These are phyloP conservation scores for Suillus lakei DNA, from an alignment of 768 basidiomycete genomes.

Conservation along the genomic window DNA sequence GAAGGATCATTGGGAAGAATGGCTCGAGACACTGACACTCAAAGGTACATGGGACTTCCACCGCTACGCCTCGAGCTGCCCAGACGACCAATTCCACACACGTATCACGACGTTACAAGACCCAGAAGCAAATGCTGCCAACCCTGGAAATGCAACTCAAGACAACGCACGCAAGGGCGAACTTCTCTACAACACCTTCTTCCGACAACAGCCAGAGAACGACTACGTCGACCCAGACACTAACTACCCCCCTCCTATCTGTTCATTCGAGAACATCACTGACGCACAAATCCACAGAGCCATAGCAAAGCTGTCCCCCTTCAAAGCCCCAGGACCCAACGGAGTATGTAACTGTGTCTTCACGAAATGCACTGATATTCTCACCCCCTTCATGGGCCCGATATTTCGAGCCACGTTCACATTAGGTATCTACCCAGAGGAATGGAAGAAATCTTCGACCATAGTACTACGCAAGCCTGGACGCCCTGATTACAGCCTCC, in stretches of 20 bases:
- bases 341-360: slow-evolving; percentile 39
- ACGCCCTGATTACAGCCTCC: slow-evolving; percentile 34
- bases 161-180: slow-evolving; percentile 22
- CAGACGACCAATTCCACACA: slow-evolving; percentile 16
- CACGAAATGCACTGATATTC: slow-evolving; percentile 23
- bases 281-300: slow-evolving; percentile 30
- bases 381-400: slow-evolving; percentile 28
- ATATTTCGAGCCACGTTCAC: slow-evolving; percentile 37
- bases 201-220: slow-evolving; percentile 17
- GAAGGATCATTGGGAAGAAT: slow-evolving; percentile 26
- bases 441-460: slow-evolving; percentile 34
- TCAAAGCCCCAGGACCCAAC: slow-evolving; percentile 39
- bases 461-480: slow-evolving; percentile 40
- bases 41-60: slow-evolving; percentile 24
- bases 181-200: slow-evolving; percentile 21
- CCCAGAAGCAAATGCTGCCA: slow-evolving; percentile 13
- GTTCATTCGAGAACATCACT: slow-evolving; percentile 16
- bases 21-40: slow-evolving; percentile 20
- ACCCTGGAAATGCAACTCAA: too few relatives aligned
- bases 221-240: neutral
- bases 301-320: slow-evolving; percentile 33
- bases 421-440: slow-evolving; percentile 30
- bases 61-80: slow-evolving; percentile 4
- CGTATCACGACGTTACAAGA: slow-evolving; percentile 13
- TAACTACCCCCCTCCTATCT: too few relatives aligned